These are phyloP conservation scores for Lolium multiflorum DNA, from an alignment of 176 grass and related monocot species.

Conservation along the genomic window DNA sequence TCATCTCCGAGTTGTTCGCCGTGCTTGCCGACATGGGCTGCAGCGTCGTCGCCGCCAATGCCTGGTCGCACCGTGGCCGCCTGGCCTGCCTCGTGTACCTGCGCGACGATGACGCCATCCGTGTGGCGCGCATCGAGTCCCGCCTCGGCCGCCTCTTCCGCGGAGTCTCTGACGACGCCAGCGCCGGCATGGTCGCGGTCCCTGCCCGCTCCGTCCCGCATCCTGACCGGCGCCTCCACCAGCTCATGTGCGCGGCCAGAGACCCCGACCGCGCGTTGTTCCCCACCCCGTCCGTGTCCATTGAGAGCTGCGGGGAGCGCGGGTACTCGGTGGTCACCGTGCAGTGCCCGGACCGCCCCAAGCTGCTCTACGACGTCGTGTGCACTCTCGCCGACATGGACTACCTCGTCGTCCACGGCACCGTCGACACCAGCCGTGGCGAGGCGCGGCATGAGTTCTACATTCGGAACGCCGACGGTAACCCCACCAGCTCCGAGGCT, in stretches of 20 bases:
- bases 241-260: constrained; percentile 70
- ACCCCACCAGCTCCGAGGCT: constrained; percentile 68
- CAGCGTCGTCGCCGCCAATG: constrained; percentile 64
- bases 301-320: constrained; percentile 77
- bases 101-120: constrained; percentile 24
- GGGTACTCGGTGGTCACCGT: constrained; percentile 90
- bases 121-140: constrained; percentile 50
- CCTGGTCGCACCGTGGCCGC: constrained; percentile 68
- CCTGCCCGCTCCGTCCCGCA: constrained; percentile 48
- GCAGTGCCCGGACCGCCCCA: constrained; percentile 70
- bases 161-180: constrained; percentile 32
- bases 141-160: constrained; percentile 74
- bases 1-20: constrained; percentile 54
- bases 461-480: constrained; percentile 75
- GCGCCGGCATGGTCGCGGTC: constrained; percentile 38
- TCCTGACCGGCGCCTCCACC: constrained; percentile 84
- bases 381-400: constrained; percentile 95
- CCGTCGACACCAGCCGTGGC: constrained; percentile 69
- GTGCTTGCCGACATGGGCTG: constrained; percentile 75
- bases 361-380: constrained; percentile 83
- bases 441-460: constrained; percentile 79
- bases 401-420: constrained; percentile 91
- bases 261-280: constrained; percentile 37
- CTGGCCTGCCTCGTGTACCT: constrained; percentile 53
- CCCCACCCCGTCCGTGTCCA: constrained; percentile 41